Percentiles rank a stretch among this genome's conserved stretches.
These are phyloP conservation scores for Elsinoe fawcettii DNA, from an alignment of 2,329 filamentous ascomycete genomes.

Conservation along the genomic window DNA sequence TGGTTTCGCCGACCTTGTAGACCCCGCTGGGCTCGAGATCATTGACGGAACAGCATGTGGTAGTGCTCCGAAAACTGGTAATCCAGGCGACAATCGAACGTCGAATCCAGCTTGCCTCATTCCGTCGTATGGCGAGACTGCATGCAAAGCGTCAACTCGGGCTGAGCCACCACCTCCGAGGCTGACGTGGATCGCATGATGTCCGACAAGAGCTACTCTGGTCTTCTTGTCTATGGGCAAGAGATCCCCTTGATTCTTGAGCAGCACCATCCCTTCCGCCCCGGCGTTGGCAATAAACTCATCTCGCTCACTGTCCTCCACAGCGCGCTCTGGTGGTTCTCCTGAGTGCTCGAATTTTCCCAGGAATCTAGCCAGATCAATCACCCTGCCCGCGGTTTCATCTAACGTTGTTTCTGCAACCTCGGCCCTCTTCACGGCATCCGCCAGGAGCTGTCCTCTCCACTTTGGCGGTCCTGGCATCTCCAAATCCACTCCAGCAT, in stretches of 20 bases:
- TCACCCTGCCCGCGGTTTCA: constrained; percentile 4
- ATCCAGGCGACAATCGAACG: not conserved
- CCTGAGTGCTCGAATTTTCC: not conserved
- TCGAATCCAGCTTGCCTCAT: constrained; percentile 3
- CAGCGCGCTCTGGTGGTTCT: constrained; percentile 8
- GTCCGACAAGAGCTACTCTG: constrained; percentile 61
- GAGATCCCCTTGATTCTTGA: constrained; percentile 58
- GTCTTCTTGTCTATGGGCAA: constrained; percentile 56
- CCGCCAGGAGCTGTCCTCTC: not conserved
- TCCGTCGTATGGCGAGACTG: constrained; percentile 14
- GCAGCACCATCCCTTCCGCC: constrained; percentile 59
- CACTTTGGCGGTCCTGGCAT: constrained; percentile 69
- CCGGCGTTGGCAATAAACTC: constrained; percentile 55
- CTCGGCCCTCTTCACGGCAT: constrained; percentile 8
- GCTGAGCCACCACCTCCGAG: constrained; percentile 16
- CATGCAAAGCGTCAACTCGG: constrained; percentile 11
- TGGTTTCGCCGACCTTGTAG: not conserved
- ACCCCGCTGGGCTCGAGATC: not conserved
- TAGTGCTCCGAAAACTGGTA: constrained; percentile 1
- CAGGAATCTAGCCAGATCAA: constrained; percentile 6
- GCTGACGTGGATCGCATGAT: constrained; percentile 62
- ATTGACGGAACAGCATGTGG: not conserved
- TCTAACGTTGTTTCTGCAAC: constrained; percentile 5
- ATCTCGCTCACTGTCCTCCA: constrained; percentile 48
- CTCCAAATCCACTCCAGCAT: constrained; percentile 71